Base-by-base conservation (phyloP, 441 rosid species). In the Populus hybrid region DNA sequence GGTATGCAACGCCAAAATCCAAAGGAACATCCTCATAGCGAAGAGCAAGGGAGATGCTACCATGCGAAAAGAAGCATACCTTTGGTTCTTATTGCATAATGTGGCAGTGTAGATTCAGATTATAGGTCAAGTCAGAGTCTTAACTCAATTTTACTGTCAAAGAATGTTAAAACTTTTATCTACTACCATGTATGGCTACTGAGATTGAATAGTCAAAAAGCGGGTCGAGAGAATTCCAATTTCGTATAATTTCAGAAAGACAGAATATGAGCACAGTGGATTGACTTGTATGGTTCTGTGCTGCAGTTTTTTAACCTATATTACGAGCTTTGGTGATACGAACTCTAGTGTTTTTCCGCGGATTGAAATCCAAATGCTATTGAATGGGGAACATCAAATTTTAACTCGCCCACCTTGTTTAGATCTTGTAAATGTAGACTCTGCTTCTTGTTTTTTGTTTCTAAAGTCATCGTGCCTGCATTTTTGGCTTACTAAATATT, bases 1-100 rank as follows among this genome's bases (percentile, higher is more conserved):
- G 96, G 10, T 87, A 92, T 84, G 80, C 87, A n/a, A 82, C 81
- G 87, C 83, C 87, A 34, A 89, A 80, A 79, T 82, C 82, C 74
- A 34, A 82, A 57, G 76, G 82, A 75, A 81, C 32, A 65, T 63
- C 70, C 8, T 78, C 70, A 10, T 72, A 81, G 46, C 36, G 50
- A 40, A 40, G 46, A 73, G 18, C 69, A n/a, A 50, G 53, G 34
- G 4, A 21, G 34, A 21, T 23, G 68, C 28, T 66, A 28, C 34
- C 2, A 28, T 18, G 61, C 36, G 32, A 66, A 23, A n/a, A 23
- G 32, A 21, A 64, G 12, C 12, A 64, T 64, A 4, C 11, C 68
- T 64, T 23, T 24, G 66, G 14, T 71, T 65, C 67, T 23, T 42
- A 1, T 11, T 64, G 50, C 78, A 59, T 73, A 5, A 30, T 28